These are phyloP conservation scores for Fusarium cicatricum DNA, from an alignment of 2,329 filamentous ascomycete genomes.

Conservation along the genomic window DNA sequence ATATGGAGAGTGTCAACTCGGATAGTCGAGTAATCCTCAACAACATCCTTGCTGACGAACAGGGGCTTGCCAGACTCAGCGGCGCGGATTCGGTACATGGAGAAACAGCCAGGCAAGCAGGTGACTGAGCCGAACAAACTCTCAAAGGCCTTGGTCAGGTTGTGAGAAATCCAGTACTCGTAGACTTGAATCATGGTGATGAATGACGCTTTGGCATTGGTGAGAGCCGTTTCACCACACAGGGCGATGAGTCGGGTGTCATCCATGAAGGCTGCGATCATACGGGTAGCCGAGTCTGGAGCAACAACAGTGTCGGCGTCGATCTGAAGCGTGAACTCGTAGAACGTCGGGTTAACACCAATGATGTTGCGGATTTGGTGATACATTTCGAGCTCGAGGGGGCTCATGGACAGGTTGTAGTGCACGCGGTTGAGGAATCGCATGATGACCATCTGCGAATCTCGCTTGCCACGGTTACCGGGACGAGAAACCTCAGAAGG, in stretches of 20 bases:
- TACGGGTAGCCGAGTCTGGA: constrained; percentile 86
- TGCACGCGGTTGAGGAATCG: constrained; percentile 98
- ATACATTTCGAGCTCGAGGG: constrained; percentile 96
- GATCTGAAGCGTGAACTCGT: constrained; percentile 96
- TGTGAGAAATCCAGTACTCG: constrained; percentile 99
- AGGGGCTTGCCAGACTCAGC: constrained; percentile 94
- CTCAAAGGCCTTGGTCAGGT: constrained; percentile 95
- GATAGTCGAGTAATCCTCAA: constrained; percentile 88
- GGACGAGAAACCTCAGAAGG: constrained; percentile 94
- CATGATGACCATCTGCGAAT: constrained; percentile 99
- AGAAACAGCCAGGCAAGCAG: constrained; percentile 98
- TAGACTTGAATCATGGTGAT: constrained; percentile 99
- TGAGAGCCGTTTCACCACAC: constrained; percentile 93
- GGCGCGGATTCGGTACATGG: constrained; percentile 97
- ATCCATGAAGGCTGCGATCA: constrained; percentile 89
- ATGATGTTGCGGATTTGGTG: constrained; percentile 99
- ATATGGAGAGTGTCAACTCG: constrained; percentile 98
- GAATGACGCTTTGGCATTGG: constrained; percentile 91
- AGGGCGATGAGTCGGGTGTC: constrained; percentile 94
- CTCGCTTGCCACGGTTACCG: constrained; percentile 98
- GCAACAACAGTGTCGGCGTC: constrained; percentile 97
- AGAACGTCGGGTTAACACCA: constrained; percentile 97
- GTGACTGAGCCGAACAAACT: constrained; percentile 97
- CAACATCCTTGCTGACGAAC: constrained; percentile 92
- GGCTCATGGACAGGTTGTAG: constrained; percentile 96